Conservation (phyloP, 345 rosid species). For the Bruguiera gymnorhiza region DNA sequence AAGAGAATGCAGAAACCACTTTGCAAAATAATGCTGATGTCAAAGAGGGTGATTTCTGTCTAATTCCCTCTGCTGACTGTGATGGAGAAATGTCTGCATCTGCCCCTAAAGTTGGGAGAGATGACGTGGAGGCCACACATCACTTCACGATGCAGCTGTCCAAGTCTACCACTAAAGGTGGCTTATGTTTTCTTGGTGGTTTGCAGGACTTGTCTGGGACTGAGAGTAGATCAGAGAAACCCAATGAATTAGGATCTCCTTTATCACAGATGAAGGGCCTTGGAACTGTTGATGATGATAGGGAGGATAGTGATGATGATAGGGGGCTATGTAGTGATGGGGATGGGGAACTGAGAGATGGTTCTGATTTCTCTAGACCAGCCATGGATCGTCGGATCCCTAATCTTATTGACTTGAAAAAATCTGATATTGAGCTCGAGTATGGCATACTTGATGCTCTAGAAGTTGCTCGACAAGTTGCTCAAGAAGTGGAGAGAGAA, state of each 20-base stretch:
- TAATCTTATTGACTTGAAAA: constrained; percentile 39
- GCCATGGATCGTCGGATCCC: constrained; percentile 32
- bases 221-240: constrained; percentile 30
- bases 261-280: constrained; percentile 33
- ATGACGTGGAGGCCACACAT: constrained; percentile 28
- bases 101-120: constrained; percentile 27
- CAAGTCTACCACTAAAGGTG: constrained; percentile 27
- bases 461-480: constrained; percentile 86
- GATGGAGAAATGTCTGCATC: constrained; percentile 31
- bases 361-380: constrained; percentile 36
- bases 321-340: constrained; percentile 35
- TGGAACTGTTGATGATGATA: constrained; percentile 39
- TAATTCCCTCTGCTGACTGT: constrained; percentile 18
- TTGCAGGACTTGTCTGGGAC: constrained; percentile 37
- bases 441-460: constrained; percentile 86
- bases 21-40: constrained; percentile 39
- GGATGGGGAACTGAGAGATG: constrained; percentile 38
- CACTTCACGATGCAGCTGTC: constrained; percentile 19
- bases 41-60: constrained; percentile 21
- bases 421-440: constrained; percentile 56
- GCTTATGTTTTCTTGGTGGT: constrained; percentile 36
- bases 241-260: constrained; percentile 25
- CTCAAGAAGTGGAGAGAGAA: constrained; percentile 89
- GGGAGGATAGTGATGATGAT: constrained; percentile 32
- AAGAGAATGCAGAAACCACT: constrained; percentile 28